Conservation (phyloP, 1,139 yeast species). For the Kurtzmaniella quercitrusa region DNA sequence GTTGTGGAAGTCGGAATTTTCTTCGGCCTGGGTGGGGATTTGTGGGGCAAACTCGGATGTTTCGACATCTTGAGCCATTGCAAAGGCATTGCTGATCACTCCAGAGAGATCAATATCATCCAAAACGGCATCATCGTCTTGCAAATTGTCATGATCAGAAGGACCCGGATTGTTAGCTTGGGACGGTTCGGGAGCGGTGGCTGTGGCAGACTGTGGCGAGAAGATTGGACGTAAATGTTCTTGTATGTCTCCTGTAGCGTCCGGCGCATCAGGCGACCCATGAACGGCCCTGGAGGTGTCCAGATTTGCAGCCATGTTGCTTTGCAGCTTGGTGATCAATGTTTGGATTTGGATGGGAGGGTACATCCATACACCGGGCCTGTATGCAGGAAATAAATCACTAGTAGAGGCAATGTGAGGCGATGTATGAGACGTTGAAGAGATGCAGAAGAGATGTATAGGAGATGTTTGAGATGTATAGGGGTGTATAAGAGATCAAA, state of each 20-base stretch:
- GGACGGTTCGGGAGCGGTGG: neutral
- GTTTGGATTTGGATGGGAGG: conserved; percentile 1
- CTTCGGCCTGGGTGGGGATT: neutral
- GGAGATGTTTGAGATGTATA: too few relatives aligned
- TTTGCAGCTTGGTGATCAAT: neutral
- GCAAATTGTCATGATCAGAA: neutral
- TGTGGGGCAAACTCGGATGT: too few relatives aligned
- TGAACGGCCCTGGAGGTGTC: neutral
- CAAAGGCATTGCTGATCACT: conserved; percentile 10
- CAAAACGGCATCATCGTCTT: conserved; percentile 6
- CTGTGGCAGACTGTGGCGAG: neutral
- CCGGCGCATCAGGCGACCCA: conserved; percentile 1
- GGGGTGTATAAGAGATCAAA: too few relatives aligned
- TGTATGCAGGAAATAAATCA: neutral
- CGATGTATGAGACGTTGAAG: too few relatives aligned
- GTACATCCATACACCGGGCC: conserved; percentile 6
- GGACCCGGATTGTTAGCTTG: neutral
- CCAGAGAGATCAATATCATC: conserved; percentile 1
- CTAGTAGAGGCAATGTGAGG: too few relatives aligned
- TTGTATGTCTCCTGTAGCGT: neutral
- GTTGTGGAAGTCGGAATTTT: neutral
- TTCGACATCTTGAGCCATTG: conserved; percentile 1
- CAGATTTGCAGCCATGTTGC: conserved; percentile 5
- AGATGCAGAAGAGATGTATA: too few relatives aligned
- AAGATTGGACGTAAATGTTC: neutral